Base-by-base conservation (phyloP, 1,139 yeast genomes). In the Blastobotrys apis region DNA sequence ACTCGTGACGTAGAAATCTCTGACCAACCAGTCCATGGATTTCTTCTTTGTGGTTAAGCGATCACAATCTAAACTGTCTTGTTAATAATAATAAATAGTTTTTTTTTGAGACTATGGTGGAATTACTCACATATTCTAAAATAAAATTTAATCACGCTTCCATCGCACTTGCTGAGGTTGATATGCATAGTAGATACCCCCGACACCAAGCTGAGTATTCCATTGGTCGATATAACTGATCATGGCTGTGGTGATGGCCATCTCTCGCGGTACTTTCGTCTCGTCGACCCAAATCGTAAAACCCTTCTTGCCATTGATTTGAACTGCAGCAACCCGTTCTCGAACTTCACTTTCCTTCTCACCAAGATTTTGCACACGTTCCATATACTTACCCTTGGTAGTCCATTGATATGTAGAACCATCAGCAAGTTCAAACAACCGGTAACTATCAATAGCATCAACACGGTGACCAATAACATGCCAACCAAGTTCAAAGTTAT, bases 321-420 rank as follows among this genome's bases (percentile, higher is more conserved):
- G 60, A 9, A 75, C 81, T 20, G 56, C 19, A 8, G 77, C 84
- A 12, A 79, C 73, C 43, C 84, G 66, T 58, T 78, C 81, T 39
- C 84, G 67, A 15, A 79, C 70, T 59, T 80, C 85, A 21, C 79
- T 72, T 50, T 78, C 83, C 60, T 74, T 76, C 55, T 78, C 80
- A 12, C 84, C 84, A 19, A 73, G 57, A 53, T 78, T 77, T 42
- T 63, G 66, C 10, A 79, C 81, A 48, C 68, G 69, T 57, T 80
- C 85, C 50, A 80, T 63, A 63, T 70, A 76, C 51, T 70, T 75
- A 9, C 82, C 84, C 47, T 70, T 67, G 33, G 73, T 72, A 2
- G 84, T 77, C 85, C 85, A 80, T 55, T 80, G 85, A 54, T 77
- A 80, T 2, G 76, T 75, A 41, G 60, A 56, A 4, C 84, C 84